These are phyloP conservation scores for Hypoxylon sp. DNA, from an alignment of 2,329 filamentous ascomycete genomes.

Conservation along the genomic window DNA sequence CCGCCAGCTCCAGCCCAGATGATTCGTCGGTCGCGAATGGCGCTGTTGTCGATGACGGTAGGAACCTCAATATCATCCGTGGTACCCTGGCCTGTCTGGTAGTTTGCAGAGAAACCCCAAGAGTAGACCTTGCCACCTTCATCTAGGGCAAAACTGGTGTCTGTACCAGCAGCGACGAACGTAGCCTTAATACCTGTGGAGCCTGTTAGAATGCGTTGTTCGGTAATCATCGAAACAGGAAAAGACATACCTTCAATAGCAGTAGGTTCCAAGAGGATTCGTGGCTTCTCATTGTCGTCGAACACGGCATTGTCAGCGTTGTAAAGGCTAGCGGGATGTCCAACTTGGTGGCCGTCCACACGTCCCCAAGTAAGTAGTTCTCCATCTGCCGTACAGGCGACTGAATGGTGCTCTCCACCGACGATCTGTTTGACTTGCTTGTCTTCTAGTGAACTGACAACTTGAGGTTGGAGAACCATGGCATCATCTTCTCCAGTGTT, in stretches of 20 bases:
- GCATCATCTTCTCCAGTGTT: slow-evolving; percentile 77
- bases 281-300: slow-evolving; percentile 75
- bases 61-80: slow-evolving; percentile 85
- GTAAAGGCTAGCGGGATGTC: slow-evolving; percentile 70
- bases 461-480: slow-evolving; percentile 78
- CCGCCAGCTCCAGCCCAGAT: slow-evolving; percentile 88
- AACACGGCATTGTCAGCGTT: slow-evolving; percentile 72
- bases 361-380: slow-evolving; percentile 64
- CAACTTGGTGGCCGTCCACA: slow-evolving; percentile 66
- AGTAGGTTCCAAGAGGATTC: slow-evolving; percentile 79
- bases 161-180: slow-evolving; percentile 74
- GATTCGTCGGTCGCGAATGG: slow-evolving; percentile 81
- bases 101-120: slow-evolving; percentile 86
- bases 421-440: slow-evolving; percentile 77
- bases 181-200: slow-evolving; percentile 64
- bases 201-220: slow-evolving; percentile 41
- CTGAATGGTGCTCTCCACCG: slow-evolving; percentile 79
- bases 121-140: slow-evolving; percentile 78
- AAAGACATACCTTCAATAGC: slow-evolving; percentile 67
- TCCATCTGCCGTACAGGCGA: slow-evolving; percentile 61
- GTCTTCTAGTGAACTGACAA: slow-evolving; percentile 75
- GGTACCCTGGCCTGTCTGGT: slow-evolving; percentile 83
- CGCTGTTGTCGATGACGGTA: slow-evolving; percentile 87
- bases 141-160: slow-evolving; percentile 81
- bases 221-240: background rate